These are phyloP conservation scores for Polychaeton citri DNA, from an alignment of 2,329 filamentous ascomycete species.

Conservation along the genomic window DNA sequence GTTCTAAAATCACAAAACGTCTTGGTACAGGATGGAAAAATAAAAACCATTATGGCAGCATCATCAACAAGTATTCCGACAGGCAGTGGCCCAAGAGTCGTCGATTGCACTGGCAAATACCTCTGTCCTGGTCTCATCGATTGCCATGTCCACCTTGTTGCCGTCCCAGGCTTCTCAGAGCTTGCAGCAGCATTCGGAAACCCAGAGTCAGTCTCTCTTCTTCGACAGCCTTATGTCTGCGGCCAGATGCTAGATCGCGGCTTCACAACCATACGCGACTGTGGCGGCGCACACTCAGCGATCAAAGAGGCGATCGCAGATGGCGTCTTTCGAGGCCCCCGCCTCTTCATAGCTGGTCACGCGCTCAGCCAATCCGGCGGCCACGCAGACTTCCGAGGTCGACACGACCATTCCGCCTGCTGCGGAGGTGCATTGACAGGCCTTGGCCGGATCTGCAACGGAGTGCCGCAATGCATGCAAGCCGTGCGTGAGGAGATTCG, in stretches of 20 bases:
- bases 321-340: conserved; percentile 37
- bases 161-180: conserved; percentile 24
- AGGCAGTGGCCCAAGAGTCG: conserved; percentile 2
- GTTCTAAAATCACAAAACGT: conserved; percentile 3
- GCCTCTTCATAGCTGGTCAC: conserved; percentile 38
- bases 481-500: conserved; percentile 38
- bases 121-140: conserved; percentile 37
- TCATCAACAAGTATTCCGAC: conserved; percentile 9
- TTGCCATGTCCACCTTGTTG: conserved; percentile 30
- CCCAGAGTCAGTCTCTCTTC: conserved; percentile 20
- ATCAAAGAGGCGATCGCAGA: conserved; percentile 43
- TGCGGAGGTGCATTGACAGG: conserved; percentile 27
- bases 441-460: conserved; percentile 33
- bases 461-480: conserved; percentile 37
- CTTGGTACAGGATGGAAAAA: conserved; percentile 7
- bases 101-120: conserved; percentile 29
- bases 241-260: conserved; percentile 39
- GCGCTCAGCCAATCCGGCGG: conserved; percentile 43
- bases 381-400: conserved; percentile 35
- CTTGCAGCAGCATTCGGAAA: conserved; percentile 18
- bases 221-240: conserved; percentile 32
- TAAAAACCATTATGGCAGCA: conserved; percentile 1
- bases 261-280: conserved; percentile 44
- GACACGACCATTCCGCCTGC: conserved; percentile 29
- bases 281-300: conserved; percentile 38